Evolutionary conservation across 192 early-diverging fungal species (phyloP).

Genomic region (Backusella tuberculispora): DNA sequence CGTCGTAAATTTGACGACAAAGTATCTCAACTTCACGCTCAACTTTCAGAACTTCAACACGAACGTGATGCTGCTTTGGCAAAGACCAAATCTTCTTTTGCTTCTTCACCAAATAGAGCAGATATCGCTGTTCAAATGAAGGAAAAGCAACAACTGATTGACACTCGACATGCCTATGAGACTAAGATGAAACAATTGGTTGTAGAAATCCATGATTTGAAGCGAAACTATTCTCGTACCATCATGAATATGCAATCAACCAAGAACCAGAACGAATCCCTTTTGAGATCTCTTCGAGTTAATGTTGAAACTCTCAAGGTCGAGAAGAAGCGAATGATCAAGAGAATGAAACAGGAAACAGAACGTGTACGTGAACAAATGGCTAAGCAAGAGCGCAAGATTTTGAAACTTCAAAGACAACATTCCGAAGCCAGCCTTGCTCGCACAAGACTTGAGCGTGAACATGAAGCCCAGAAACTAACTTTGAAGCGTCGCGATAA

Average conservation of each 20-base stretch:
- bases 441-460: slow-evolving; percentile 57
- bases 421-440: slow-evolving; percentile 54
- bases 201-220: slow-evolving; percentile 56
- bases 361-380: slow-evolving; percentile 66
- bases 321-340: slow-evolving; percentile 82
- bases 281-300: slow-evolving; percentile 66
- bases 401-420: slow-evolving; percentile 62
- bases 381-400: slow-evolving; percentile 59
- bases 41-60: slow-evolving; percentile 53
- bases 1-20: slow-evolving; percentile 73
- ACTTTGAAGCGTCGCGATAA: slow-evolving; percentile 63
- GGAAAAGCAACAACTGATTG: slow-evolving; percentile 46
- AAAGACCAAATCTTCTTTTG: slow-evolving; percentile 26
- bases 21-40: slow-evolving; percentile 59
- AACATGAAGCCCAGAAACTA: slow-evolving; percentile 58
- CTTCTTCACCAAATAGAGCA: neutral
- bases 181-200: slow-evolving; percentile 63
- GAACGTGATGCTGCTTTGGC: slow-evolving; percentile 68
- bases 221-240: slow-evolving; percentile 62
- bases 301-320: slow-evolving; percentile 75
- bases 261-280: slow-evolving; percentile 59
- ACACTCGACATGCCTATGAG: slow-evolving; percentile 59
- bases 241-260: slow-evolving; percentile 55
- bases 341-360: slow-evolving; percentile 76
- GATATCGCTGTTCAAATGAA: neutral